Conservation (phyloP, 495 filamentous ascomycete species). For the Aspergillus indologenus region DNA sequence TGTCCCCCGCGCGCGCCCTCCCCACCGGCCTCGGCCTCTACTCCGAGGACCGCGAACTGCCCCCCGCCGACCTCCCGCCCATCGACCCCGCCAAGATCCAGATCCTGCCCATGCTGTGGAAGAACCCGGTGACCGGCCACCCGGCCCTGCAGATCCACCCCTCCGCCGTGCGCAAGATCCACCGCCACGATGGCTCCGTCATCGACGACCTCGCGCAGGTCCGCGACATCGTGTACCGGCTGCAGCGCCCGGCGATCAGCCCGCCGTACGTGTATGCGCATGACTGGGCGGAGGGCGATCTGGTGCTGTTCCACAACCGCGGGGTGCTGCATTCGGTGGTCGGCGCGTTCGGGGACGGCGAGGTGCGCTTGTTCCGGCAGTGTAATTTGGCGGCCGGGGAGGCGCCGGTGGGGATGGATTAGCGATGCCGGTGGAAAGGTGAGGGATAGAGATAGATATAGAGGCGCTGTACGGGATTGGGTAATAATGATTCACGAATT, state of each 20-base stretch:
- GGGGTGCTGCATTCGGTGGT: constrained; percentile 71
- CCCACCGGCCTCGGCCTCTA: constrained; percentile 64
- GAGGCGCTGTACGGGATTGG: no score
- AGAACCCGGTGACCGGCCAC: constrained; percentile 64
- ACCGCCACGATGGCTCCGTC: constrained; percentile 58
- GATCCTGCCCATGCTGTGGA: constrained; percentile 68
- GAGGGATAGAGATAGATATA: background rate
- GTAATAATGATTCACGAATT: background rate
- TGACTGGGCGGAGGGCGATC: constrained; percentile 71
- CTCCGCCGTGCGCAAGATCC: constrained; percentile 61
- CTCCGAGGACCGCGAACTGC: constrained; percentile 58
- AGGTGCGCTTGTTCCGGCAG: constrained; percentile 70
- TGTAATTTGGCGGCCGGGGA: constrained; percentile 63
- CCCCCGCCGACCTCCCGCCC: constrained; percentile 53
- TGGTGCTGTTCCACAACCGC: constrained; percentile 72
- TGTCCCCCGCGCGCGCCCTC: constrained; percentile 60
- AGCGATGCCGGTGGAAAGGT: background rate
- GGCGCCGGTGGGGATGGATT: constrained; percentile 15
- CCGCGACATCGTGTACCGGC: constrained; percentile 60
- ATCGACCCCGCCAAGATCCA: constrained; percentile 64
- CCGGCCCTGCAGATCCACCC: constrained; percentile 71
- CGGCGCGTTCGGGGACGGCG: constrained; percentile 66
- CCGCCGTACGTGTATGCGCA: constrained; percentile 66
- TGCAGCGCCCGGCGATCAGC: constrained; percentile 69
- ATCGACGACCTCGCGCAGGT: constrained; percentile 63